A percentile compares a stretch with the other conserved stretches of the same genome.
phyloP scores from a whole-genome alignment of 139 green algal species.

The Pseudopediastrum boryanum region DNA sequence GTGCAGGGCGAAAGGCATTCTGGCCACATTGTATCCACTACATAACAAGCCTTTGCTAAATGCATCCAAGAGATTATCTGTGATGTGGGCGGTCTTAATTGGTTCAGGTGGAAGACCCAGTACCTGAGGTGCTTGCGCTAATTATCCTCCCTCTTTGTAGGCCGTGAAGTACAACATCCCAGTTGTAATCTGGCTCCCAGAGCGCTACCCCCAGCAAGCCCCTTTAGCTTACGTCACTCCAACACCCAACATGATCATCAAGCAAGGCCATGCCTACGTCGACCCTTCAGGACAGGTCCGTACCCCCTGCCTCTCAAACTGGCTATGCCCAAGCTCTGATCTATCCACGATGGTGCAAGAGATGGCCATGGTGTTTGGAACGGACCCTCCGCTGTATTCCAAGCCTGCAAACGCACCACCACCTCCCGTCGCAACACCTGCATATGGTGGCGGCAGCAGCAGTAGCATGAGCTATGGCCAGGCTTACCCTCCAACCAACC shows the following conservation, averaged over 20 bases:
- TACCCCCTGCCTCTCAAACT: slow-evolving; percentile 52
- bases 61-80: too few relatives aligned
- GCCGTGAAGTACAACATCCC: slow-evolving; percentile 95
- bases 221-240: slow-evolving; percentile 86
- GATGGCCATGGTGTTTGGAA: slow-evolving; percentile 80
- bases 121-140: neutral
- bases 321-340: slow-evolving; percentile 51
- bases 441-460: neutral
- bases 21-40: neutral
- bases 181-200: slow-evolving; percentile 81
- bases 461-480: neutral
- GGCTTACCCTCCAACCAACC: too few relatives aligned
- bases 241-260: slow-evolving; percentile 92
- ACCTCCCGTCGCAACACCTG: neutral
- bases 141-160: slow-evolving; percentile 41
- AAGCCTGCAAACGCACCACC: slow-evolving; percentile 45
- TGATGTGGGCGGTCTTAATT: too few relatives aligned
- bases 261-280: slow-evolving; percentile 76
- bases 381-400: slow-evolving; percentile 85
- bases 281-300: slow-evolving; percentile 65
- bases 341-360: slow-evolving; percentile 64
- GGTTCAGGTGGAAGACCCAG: neutral
- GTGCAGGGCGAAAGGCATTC: neutral
- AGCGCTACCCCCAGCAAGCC: slow-evolving; percentile 72
- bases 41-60: too few relatives aligned